These are phyloP conservation scores for Lunularia cruciata DNA, from an alignment of 225 moss, liverwort and hornwort species.

Conservation along the genomic window DNA sequence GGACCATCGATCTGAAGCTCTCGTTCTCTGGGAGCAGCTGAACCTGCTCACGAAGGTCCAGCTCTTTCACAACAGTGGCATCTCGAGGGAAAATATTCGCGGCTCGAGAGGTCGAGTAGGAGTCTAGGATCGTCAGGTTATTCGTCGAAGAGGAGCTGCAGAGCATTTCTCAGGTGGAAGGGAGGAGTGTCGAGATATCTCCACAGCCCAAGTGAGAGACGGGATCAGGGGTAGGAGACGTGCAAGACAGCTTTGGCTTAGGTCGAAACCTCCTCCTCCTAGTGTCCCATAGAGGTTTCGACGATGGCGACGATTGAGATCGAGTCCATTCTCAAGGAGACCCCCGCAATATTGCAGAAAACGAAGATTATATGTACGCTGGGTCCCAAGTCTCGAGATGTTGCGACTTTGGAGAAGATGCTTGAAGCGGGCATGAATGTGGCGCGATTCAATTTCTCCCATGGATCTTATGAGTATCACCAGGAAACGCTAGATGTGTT, in stretches of 20 bases:
- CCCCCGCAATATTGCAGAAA: conserved; percentile 14
- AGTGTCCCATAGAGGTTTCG: neutral
- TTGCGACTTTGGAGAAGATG: conserved; percentile 30
- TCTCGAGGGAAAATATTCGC: neutral
- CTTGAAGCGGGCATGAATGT: conserved; percentile 40
- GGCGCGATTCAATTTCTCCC: conserved; percentile 38
- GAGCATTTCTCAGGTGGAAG: too few species aligned
- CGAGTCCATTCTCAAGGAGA: conserved; percentile 15
- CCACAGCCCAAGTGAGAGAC: neutral
- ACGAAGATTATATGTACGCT: conserved; percentile 40
- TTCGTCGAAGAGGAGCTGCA: too few species aligned
- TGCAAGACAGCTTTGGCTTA: neutral
- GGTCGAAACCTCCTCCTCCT: neutral
- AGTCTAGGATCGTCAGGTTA: too few species aligned
- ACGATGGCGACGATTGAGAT: conserved; percentile 32
- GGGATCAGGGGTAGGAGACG: neutral
- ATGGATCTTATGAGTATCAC: conserved; percentile 37
- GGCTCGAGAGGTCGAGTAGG: too few species aligned
- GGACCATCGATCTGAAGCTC: too few species aligned
- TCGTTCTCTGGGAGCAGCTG: too few species aligned
- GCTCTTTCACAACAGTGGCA: too few species aligned
- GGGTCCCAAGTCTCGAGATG: conserved; percentile 31
- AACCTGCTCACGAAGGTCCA: too few species aligned
- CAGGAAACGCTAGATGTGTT: conserved; percentile 38
- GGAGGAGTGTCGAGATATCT: too few species aligned